phyloP scores from a whole-genome alignment of 768 basidiomycete genomes.

The Lanmaoa pseudosensibilis region DNA sequence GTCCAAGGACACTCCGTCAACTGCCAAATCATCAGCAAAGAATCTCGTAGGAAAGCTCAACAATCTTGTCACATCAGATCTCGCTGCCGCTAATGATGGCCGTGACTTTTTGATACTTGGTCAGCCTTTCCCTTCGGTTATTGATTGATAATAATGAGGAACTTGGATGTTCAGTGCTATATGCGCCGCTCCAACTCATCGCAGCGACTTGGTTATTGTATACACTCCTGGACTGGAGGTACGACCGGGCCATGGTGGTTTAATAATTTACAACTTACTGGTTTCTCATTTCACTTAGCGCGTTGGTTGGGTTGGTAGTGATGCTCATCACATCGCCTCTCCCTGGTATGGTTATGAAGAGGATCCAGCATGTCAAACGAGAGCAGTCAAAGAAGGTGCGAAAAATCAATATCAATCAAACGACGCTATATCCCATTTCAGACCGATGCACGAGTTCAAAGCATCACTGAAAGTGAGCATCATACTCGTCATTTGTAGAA shows the following conservation, averaged over 20 bases:
- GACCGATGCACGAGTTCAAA: constrained; percentile 2
- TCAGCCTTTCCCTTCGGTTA: background rate
- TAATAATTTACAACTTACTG: background rate
- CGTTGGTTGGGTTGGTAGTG: background rate
- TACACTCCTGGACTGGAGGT: constrained; percentile 5
- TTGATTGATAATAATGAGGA: background rate
- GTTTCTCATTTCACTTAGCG: background rate
- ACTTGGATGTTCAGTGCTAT: background rate
- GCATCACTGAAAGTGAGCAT: background rate
- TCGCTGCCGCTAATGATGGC: background rate
- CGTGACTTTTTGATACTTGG: constrained; percentile 4
- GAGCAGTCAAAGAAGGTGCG: constrained; percentile 2
- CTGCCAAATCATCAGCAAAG: background rate
- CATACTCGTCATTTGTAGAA: background rate
- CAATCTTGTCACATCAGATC: constrained; percentile 3
- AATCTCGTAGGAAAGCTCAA: constrained; percentile 2
- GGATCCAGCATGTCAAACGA: background rate
- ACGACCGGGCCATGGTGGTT: background rate
- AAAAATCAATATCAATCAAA: background rate
- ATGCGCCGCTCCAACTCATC: background rate
- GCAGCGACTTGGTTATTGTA: constrained; percentile 1
- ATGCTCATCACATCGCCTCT: background rate
- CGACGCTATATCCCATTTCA: background rate
- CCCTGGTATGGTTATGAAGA: background rate
- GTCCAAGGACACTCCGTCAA: background rate